Evolutionary conservation across 192 early-diverging fungal species (phyloP), one percentile per base, ranked within the genome.

Genomic region (Spizellomyces sp.): DNA sequence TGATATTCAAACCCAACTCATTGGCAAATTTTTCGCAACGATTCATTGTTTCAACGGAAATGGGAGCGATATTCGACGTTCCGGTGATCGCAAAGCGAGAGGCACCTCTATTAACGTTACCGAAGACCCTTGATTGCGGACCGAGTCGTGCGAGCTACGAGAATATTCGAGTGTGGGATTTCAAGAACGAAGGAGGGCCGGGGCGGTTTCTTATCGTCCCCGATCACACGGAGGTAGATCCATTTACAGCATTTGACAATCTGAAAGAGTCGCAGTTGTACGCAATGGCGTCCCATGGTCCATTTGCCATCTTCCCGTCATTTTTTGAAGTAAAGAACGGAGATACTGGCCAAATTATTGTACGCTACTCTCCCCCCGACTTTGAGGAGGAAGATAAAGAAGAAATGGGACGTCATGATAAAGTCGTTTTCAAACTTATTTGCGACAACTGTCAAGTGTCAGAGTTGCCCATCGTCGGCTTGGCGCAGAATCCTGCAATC

Each of bases 401-500:
- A 9, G 43, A 9, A 4, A 21, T 9, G 9, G 74, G 63, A 9
- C 60, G 71, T 3, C 36, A 48, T 12, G 76, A 77, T 45, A 66
- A 68, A 58, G 66, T 62, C 10, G 56, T 66, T 6, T 54, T 85
- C 52, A 67, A 72, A 44, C 71, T 82, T 27, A 80, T 79, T 4
- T 85, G 83, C 58, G 83, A 85, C 64, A 85, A 85, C 59, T 82
- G 78, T 58, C 73, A 80, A 46, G 66, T 79, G 10, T 46, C 78
- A 36, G 60, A 71, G 45, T 71, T 81, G 15, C 78, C 78, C 21
- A 9, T 85, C 44, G 43, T 36, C 5, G 83, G 74, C 21, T 61
- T 74, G 7, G 67, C 79, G 44, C 78, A 85, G 52, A 55, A 54
- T 12, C 80, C 83, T 21, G 58, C 58, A 6, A 45, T 70, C 10